A percentile compares a stretch with the other conserved stretches of the same genome.
Evolutionary conservation across 129 eudicot genomes (phyloP).

Genomic region (Centrapalus pauciflorus): DNA sequence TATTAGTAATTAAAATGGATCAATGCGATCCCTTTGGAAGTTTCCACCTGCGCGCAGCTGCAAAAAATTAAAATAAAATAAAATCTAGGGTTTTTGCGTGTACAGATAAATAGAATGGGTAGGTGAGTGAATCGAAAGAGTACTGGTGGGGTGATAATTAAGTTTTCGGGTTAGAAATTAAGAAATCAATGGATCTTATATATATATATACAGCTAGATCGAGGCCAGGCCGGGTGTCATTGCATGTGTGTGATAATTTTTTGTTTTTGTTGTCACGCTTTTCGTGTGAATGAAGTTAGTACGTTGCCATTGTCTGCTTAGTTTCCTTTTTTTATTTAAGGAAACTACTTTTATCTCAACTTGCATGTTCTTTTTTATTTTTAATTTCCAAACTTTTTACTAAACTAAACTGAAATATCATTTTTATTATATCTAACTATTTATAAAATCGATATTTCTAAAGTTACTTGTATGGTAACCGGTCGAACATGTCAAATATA

Average conservation of each 20-base stretch:
- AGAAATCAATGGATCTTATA: no score
- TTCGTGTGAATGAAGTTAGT: constrained; percentile 22
- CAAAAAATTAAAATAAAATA: constrained; percentile 3
- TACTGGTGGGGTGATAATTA: no score
- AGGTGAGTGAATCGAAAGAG: no score
- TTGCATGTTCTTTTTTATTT: no score
- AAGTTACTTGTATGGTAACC: no score
- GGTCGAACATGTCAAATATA: no score
- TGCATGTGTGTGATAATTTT: constrained; percentile 4
- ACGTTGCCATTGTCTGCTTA: background rate
- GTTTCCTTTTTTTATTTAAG: background rate
- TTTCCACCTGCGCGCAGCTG: constrained; percentile 49
- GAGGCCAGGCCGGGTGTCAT: background rate
- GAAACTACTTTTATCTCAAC: no score
- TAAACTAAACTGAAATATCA: no score
- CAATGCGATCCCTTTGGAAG: constrained; percentile 80
- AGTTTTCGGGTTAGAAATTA: no score
- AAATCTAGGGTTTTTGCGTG: background rate
- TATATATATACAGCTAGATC: constrained; percentile 11
- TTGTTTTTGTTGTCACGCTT: background rate
- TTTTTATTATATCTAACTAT: no score
- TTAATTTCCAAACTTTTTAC: no score
- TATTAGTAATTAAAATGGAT: constrained; percentile 14
- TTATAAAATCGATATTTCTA: no score
- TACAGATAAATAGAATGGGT: background rate